Evolutionary conservation across 108 stramenopile species (phyloP).

Genomic region (Cyclotella baltica): DNA sequence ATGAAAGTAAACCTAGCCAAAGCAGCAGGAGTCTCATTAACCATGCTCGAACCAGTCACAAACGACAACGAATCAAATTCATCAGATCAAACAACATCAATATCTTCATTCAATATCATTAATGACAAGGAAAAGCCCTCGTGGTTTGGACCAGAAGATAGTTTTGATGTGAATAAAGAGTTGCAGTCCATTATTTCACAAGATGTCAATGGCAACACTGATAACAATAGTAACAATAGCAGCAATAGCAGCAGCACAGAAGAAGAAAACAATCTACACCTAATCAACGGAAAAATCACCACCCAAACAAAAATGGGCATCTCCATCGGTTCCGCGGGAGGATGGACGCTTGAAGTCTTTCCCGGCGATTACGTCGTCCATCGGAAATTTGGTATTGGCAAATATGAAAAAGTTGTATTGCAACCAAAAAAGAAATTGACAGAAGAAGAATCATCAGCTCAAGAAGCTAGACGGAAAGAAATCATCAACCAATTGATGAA

Average conservation of each 20-base stretch:
- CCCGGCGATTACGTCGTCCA: conserved; percentile 91
- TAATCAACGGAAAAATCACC: conserved; percentile 64
- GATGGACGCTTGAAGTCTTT: conserved; percentile 83
- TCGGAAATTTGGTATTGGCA: conserved; percentile 84
- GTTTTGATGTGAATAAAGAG: conserved; percentile 54
- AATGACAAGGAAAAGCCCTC: conserved; percentile 19
- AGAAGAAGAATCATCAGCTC: conserved; percentile 58
- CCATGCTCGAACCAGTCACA: conserved; percentile 62
- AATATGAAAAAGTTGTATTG: conserved; percentile 74
- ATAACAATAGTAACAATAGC: conserved; percentile 5
- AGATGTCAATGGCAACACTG: not conserved
- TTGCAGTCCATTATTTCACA: conserved; percentile 27
- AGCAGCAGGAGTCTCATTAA: conserved; percentile 60
- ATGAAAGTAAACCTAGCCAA: conserved; percentile 59
- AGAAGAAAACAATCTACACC: conserved; percentile 16
- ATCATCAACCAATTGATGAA: conserved; percentile 61
- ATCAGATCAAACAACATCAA: conserved; percentile 3
- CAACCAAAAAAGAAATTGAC: conserved; percentile 71
- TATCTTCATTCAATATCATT: conserved; percentile 5
- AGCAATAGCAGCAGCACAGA: not conserved
- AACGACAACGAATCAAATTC: conserved; percentile 21
- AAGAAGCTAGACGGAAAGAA: conserved; percentile 62
- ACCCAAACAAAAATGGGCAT: conserved; percentile 69
- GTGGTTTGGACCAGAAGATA: conserved; percentile 79
- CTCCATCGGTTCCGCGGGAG: conserved; percentile 78